Base-by-base conservation (phyloP, 2,329 filamentous ascomycete genomes). In the Cyclaneusma minus region DNA sequence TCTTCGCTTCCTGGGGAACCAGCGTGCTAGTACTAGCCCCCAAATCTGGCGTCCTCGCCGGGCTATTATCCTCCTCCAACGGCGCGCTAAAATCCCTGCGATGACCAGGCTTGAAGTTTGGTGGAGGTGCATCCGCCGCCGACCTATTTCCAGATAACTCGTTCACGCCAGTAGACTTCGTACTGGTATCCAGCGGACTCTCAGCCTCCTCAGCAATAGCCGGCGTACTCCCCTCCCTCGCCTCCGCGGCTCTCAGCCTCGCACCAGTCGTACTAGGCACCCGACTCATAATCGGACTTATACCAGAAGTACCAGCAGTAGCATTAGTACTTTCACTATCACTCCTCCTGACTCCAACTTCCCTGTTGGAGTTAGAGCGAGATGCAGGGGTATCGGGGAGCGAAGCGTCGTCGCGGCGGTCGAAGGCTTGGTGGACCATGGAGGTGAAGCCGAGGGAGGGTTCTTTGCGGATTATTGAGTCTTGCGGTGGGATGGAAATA, bases 221-320 rank as follows among this genome's bases (percentile, higher is more conserved):
- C 21, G 65, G 60, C 3, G 66, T 65, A 24, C 36, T 31, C 6
- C 14, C 22, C 5, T 30, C 51, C 46, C 35, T 50, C 36, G 34
- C 54, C 35, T 30, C 47, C 36, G 41, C 42, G 21, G 54, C 54
- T 19, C 54, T 54, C 28, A 35, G 35, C 25, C 38, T 32, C 13
- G 22, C 36, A 22, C 49, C 38, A 9, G 35, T 51, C 24, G 49
- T 48, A 31, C 61, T 61, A 5, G 63, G 57, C n/a, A 39, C 40
- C 58, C 62, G 27, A 35, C 58, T 64, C 46, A 77, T 73, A 28
- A 78, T 77, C 2, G 73, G 73, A 41, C 70, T 76, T 34, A 78
- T 60, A 2, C 41, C 45, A 27, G 37, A 30, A 5, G 45, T 47
- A 7, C 42, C 41, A 6, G 71, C 45, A 27, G 37, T 31, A 5